phyloP scores from a whole-genome alignment of 441 rosid genomes.

The Gossypium gossypioides region DNA sequence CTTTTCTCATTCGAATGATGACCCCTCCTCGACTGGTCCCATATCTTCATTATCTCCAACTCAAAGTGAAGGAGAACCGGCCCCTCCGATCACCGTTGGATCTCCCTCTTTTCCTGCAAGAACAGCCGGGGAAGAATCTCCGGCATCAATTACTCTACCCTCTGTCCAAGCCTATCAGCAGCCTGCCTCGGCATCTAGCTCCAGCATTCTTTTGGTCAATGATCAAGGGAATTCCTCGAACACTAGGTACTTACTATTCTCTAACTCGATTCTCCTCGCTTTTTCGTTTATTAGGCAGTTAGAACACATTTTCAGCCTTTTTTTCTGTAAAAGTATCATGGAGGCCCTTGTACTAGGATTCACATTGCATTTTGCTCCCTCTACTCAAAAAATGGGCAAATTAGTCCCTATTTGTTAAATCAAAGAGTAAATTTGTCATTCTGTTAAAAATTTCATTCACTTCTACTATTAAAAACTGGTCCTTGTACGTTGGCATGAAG shows the following conservation, averaged over 20 bases:
- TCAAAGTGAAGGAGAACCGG: slow-evolving; percentile 46
- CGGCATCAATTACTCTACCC: slow-evolving; percentile 21
- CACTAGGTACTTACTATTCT: slow-evolving; percentile 35
- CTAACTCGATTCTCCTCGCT: background rate
- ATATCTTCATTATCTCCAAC: slow-evolving; percentile 42
- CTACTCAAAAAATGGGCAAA: too few species aligned
- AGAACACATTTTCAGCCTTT: background rate
- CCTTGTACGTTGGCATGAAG: too few species aligned
- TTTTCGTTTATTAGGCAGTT: background rate
- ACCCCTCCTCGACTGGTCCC: slow-evolving; percentile 34
- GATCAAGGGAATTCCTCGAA: slow-evolving; percentile 26
- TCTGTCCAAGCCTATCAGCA: slow-evolving; percentile 31
- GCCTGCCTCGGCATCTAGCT: slow-evolving; percentile 44
- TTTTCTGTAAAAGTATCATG: background rate
- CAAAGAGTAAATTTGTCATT: too few species aligned
- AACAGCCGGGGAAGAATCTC: slow-evolving; percentile 36
- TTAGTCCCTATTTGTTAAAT: too few species aligned
- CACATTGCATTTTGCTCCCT: too few species aligned
- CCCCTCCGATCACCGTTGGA: slow-evolving; percentile 24
- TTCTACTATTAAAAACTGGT: too few species aligned
- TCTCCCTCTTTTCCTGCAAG: slow-evolving; percentile 35
- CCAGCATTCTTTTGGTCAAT: slow-evolving; percentile 25
- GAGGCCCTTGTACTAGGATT: too few species aligned
- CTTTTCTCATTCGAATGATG: slow-evolving; percentile 43
- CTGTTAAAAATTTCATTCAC: too few species aligned